These are phyloP conservation scores for Colletotrichum neosansevieriae DNA, from an alignment of 2,329 filamentous ascomycete genomes.

Conservation along the genomic window DNA sequence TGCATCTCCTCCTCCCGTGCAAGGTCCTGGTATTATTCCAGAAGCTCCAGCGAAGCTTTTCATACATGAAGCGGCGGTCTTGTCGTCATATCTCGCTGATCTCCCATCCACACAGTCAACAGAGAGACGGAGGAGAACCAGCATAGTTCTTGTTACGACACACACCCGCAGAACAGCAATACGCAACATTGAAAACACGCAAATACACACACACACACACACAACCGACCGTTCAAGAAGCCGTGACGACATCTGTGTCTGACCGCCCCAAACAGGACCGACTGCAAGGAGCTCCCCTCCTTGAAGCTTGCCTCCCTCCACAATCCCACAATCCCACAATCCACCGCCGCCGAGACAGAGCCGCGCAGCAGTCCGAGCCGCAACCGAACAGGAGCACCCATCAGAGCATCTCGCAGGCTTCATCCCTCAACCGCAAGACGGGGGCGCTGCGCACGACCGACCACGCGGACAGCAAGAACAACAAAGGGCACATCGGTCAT, in stretches of 20 bases:
- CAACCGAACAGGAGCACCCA: not conserved
- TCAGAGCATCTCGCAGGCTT: not conserved
- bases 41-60: not conserved
- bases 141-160: too few species aligned
- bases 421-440: conserved; percentile 8
- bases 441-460: conserved; percentile 11
- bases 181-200: not conserved
- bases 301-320: conserved; percentile 18
- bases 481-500: not conserved
- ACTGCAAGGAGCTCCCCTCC: conserved; percentile 24
- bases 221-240: not conserved
- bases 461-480: not conserved
- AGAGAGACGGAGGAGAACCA: too few species aligned
- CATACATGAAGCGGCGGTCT: conserved; percentile 9
- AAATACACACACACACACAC: not conserved
- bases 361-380: conserved; percentile 27
- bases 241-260: conserved; percentile 15
- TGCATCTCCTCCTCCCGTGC: not conserved
- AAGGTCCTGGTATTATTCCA: not conserved
- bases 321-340: not conserved
- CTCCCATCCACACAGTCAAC: not conserved
- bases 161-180: too few species aligned
- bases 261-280: not conserved
- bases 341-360: conserved; percentile 28
- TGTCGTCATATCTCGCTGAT: conserved; percentile 4